These are phyloP conservation scores for Candida neerlandica DNA, from an alignment of 1,139 yeast species.

Conservation along the genomic window DNA sequence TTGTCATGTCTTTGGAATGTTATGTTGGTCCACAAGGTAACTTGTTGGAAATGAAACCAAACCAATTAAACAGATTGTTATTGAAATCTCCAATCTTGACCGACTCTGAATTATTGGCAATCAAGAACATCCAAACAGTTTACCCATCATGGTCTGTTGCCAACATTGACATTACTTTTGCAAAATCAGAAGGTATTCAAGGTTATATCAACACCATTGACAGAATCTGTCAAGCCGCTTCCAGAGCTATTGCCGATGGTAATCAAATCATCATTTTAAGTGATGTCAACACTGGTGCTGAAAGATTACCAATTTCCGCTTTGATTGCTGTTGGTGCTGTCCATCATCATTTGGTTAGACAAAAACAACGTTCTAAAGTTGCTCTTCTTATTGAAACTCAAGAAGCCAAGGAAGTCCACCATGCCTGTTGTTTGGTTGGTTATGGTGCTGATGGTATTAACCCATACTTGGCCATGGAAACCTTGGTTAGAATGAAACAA, in stretches of 20 bases:
- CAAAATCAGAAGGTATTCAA: conserved; percentile 74
- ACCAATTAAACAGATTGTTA: conserved; percentile 86
- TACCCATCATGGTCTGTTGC: conserved; percentile 87
- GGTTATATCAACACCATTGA: conserved; percentile 89
- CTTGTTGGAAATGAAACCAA: conserved; percentile 86
- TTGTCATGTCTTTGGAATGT: conserved; percentile 97
- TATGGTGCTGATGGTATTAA: conserved; percentile 97
- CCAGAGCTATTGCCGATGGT: conserved; percentile 77
- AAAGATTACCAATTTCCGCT: conserved; percentile 82
- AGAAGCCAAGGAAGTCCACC: conserved; percentile 97
- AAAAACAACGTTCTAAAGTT: conserved; percentile 94
- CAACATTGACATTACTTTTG: conserved; percentile 87
- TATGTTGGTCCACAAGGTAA: conserved; percentile 98
- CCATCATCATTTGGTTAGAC: conserved; percentile 94
- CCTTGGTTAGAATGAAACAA: conserved; percentile 78
- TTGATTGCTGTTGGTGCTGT: conserved; percentile 95
- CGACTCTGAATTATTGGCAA: conserved; percentile 71
- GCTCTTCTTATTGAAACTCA: conserved; percentile 92
- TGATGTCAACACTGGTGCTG: conserved; percentile 63
- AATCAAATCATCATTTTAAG: conserved; percentile 75
- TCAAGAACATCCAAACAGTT: conserved; percentile 68
- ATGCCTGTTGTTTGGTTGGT: conserved; percentile 90
- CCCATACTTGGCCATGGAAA: conserved; percentile 92
- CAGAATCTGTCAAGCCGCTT: conserved; percentile 84
- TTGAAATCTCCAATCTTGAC: conserved; percentile 82